These are phyloP conservation scores for Lagerstroemia speciosa DNA, from an alignment of 345 rosid species.

Conservation along the genomic window DNA sequence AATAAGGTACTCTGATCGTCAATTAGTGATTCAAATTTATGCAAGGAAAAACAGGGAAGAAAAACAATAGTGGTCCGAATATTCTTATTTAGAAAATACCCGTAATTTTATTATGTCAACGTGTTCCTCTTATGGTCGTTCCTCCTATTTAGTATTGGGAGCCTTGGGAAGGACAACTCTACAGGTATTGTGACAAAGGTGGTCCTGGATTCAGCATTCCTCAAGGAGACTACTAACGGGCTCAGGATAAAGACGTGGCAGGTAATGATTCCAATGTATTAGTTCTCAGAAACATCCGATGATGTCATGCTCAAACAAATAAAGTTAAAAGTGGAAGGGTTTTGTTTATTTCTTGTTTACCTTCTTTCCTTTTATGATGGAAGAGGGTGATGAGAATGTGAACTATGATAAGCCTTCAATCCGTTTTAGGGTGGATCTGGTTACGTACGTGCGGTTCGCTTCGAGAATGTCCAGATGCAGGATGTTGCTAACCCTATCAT, in stretches of 20 bases:
- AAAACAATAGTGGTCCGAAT: neutral
- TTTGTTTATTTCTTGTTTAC: neutral
- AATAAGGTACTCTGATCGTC: constrained; percentile 39
- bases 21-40: neutral
- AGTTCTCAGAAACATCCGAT: neutral
- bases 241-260: constrained; percentile 98
- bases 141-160: constrained; percentile 58
- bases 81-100: neutral
- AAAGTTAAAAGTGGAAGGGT: neutral
- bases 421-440: constrained; percentile 78
- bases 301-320: neutral
- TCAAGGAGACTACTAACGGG: constrained; percentile 76
- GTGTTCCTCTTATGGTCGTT: constrained; percentile 4
- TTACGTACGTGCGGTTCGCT: constrained; percentile 74
- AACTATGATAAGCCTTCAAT: neutral
- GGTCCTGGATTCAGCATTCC: constrained; percentile 75
- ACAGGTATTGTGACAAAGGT: constrained; percentile 67
- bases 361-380: neutral
- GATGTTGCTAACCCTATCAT: constrained; percentile 81
- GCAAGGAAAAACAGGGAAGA: too few species aligned
- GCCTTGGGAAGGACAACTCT: constrained; percentile 84
- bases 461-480: constrained; percentile 71
- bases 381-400: neutral
- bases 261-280: constrained; percentile 33
- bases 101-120: neutral